phyloP scores from a whole-genome alignment of 257 asterid genomes.

The Cordia subcordata region DNA sequence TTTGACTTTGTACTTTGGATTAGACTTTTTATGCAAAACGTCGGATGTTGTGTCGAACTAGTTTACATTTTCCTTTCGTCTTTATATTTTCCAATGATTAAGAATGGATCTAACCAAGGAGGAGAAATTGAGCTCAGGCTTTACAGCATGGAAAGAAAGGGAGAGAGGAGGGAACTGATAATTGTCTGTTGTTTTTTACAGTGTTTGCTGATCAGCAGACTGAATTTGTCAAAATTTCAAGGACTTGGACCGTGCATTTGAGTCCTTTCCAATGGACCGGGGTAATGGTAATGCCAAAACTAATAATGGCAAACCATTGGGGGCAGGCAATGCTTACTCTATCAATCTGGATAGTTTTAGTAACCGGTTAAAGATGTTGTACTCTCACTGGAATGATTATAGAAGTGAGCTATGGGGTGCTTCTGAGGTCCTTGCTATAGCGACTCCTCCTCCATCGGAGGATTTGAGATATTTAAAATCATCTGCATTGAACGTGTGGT shows the following conservation, averaged over 20 bases:
- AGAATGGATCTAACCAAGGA: too few relatives aligned
- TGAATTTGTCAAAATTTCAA: not conserved
- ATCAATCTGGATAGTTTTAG: constrained; percentile 48
- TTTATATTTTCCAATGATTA: not conserved
- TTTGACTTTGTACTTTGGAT: not conserved
- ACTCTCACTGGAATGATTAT: constrained; percentile 44
- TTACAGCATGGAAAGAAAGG: not conserved
- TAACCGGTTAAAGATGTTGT: constrained; percentile 36
- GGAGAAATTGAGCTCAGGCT: not conserved
- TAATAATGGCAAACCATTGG: constrained; percentile 32
- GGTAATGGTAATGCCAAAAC: constrained; percentile 16
- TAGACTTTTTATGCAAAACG: not conserved
- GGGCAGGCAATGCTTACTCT: constrained; percentile 29
- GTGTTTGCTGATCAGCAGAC: constrained; percentile 8
- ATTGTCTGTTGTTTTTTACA: constrained; percentile 8
- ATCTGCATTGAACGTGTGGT: constrained; percentile 25
- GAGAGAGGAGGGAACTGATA: not conserved
- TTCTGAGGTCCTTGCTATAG: constrained; percentile 39
- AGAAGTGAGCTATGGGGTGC: constrained; percentile 48
- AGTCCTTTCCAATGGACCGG: constrained; percentile 31
- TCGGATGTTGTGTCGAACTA: not conserved
- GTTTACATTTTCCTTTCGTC: not conserved
- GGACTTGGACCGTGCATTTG: constrained; percentile 5
- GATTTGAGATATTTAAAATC: constrained; percentile 48
- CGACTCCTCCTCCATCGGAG: constrained; percentile 54